These are phyloP conservation scores for Guyanaporus albipodus DNA, from an alignment of 768 basidiomycete genomes.

Conservation along the genomic window DNA sequence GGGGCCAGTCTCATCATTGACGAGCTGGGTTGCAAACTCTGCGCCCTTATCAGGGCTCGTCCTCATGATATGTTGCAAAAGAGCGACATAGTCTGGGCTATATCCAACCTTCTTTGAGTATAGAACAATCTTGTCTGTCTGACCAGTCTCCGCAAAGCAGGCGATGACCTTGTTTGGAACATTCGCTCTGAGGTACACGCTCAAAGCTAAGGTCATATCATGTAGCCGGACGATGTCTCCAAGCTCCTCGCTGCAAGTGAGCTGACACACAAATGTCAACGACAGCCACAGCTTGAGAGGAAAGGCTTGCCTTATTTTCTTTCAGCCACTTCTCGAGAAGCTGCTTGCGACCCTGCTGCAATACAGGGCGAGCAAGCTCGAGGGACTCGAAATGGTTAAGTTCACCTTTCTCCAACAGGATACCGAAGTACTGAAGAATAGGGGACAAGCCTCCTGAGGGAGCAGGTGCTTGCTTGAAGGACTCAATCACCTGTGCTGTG, in stretches of 20 bases:
- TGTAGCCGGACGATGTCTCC: slow-evolving; percentile 93
- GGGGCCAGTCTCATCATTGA: slow-evolving; percentile 90
- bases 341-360: slow-evolving; percentile 95
- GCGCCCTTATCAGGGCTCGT: slow-evolving; percentile 96
- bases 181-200: slow-evolving; percentile 96
- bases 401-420: slow-evolving; percentile 97
- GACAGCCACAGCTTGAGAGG: slow-evolving; percentile 2
- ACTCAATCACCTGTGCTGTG: slow-evolving; percentile 92
- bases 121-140: slow-evolving; percentile 95
- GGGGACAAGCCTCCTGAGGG: slow-evolving; percentile 89
- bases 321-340: slow-evolving; percentile 98
- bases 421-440: slow-evolving; percentile 97
- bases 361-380: slow-evolving; percentile 92
- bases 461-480: slow-evolving; percentile 94
- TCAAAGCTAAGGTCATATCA: slow-evolving; percentile 96
- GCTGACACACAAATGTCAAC: slow-evolving; percentile 41
- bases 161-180: slow-evolving; percentile 98
- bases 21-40: slow-evolving; percentile 93
- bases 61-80: slow-evolving; percentile 95
- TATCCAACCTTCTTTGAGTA: slow-evolving; percentile 98
- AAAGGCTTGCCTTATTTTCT: slow-evolving; percentile 81
- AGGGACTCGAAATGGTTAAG: slow-evolving; percentile 94
- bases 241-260: slow-evolving; percentile 97
- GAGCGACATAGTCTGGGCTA: slow-evolving; percentile 84
- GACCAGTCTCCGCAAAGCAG: slow-evolving; percentile 98